Base-by-base conservation (phyloP, 805 yeast species). In the Candida pseudoglaebosa region DNA sequence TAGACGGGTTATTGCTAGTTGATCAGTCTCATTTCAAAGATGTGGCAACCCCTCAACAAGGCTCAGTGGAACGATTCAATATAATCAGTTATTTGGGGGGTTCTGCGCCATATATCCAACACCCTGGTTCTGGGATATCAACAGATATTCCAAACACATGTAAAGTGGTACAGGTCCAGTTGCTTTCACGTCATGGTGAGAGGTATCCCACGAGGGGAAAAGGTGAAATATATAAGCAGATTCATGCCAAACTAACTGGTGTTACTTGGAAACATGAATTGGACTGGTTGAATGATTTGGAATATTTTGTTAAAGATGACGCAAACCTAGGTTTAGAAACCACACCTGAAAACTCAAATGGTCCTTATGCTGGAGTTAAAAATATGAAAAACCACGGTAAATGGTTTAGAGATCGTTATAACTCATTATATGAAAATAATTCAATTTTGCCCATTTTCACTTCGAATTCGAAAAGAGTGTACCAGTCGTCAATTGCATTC, bases 151-250 rank as follows among this genome's bases (percentile, higher is more conserved):
- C 82, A 9, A 62, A 56, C 5, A 61, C 61, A 26, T 79, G 84
- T 54, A 47, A 56, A 4, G 64, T 80, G 39, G 75, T 74, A 45
- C 88, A 82, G 56, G 84, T 81, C 6, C 86, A 81, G 47, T 59
- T 82, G 13, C 61, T 81, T 38, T 78, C 81, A 44, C 73, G 95
- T 50, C 93, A 84, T 52, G 93, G 90, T 16, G 90, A 84, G 55
- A 67, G 93, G 45, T 83, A 68, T 52, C 88, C 62, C 1, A 51
- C 55, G 12, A 40, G 33, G 20, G 34, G 43, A 20, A 37, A 33
- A 14, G 61, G 60, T 10, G 37, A 42, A 34, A 26, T n/a, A 12
- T 40, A 46, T 22, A 50, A 54, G 41, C 40, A 49, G 7, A 36
- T 55, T 39, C 32, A 43, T 42, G 28, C 34, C 14, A 56, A 54